A percentile compares a stretch with the other conserved stretches of the same genome.
Conservation (phyloP, 805 yeast species). For the Cyberlindnera saturnus region DNA sequence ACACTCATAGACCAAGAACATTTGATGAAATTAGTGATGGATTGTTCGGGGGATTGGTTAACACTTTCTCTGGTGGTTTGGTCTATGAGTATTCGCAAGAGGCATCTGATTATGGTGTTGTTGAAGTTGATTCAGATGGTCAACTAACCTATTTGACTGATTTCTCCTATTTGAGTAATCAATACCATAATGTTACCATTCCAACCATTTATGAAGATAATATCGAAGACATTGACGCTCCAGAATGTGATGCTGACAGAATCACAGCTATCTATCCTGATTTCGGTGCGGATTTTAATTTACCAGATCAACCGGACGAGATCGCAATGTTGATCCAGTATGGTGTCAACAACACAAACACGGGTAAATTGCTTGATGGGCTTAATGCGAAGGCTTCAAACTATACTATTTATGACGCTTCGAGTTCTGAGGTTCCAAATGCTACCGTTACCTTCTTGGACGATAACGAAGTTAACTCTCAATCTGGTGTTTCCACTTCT, state of each 20-base stretch:
- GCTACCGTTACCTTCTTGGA: constrained; percentile 33
- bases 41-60: constrained; percentile 58
- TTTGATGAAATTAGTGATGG: constrained; percentile 75
- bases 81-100: constrained; percentile 90
- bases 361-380: constrained; percentile 38
- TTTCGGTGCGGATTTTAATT: constrained; percentile 41
- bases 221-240: constrained; percentile 26
- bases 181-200: constrained; percentile 31
- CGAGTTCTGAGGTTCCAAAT: constrained; percentile 27
- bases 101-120: constrained; percentile 72
- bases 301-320: constrained; percentile 44
- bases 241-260: constrained; percentile 34
- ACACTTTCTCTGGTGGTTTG: constrained; percentile 79
- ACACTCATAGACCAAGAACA: constrained; percentile 67
- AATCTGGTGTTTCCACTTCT: constrained; percentile 19
- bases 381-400: constrained; percentile 32
- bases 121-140: constrained; percentile 41
- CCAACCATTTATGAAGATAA: constrained; percentile 34
- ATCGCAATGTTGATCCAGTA: constrained; percentile 36
- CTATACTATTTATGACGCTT: constrained; percentile 32
- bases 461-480: constrained; percentile 31
- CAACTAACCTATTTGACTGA: constrained; percentile 39
- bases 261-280: constrained; percentile 32
- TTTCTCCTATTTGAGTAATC: constrained; percentile 41
- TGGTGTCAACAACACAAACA: constrained; percentile 41